Evolutionary conservation across 192 early-diverging fungal species (phyloP).

Genomic region (Neocallimastix lanati): DNA sequence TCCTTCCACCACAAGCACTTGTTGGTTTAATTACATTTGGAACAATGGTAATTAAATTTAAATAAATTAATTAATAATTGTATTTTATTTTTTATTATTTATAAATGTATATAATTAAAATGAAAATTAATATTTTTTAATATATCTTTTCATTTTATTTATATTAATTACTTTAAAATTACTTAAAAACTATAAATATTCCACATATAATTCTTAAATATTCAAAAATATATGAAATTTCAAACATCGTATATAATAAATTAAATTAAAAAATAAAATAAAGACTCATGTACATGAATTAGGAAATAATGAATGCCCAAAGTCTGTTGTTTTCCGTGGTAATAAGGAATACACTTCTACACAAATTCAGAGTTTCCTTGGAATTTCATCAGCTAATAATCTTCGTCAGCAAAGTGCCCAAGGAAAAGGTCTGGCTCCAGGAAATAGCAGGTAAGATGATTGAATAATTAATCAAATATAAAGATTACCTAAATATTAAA

Average conservation of each 20-base stretch:
- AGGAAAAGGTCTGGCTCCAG: background rate
- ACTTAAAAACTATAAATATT: no score
- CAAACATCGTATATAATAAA: no score
- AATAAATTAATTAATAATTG: background rate
- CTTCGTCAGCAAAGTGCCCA: background rate
- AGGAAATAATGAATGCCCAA: constrained; percentile 86
- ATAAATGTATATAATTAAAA: background rate
- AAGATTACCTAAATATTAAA: no score
- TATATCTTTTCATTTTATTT: background rate
- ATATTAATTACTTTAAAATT: no score
- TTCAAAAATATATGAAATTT: no score
- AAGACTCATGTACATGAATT: constrained; percentile 92
- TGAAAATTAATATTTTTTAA: no score
- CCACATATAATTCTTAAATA: no score
- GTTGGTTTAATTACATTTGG: constrained; percentile 94
- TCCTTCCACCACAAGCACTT: constrained; percentile 77
- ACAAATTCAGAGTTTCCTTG: constrained; percentile 96
- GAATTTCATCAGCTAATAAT: constrained; percentile 25
- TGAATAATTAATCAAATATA: no score
- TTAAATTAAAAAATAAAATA: no score
- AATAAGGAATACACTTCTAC: constrained; percentile 87
- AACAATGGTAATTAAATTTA: constrained; percentile 89
- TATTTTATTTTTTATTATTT: background rate
- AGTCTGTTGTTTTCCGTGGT: constrained; percentile 94
- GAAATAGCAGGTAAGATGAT: constrained; percentile 1